Evolutionary conservation across 1,139 yeast species (phyloP).

Genomic region (Kodamaea ohmeri): DNA sequence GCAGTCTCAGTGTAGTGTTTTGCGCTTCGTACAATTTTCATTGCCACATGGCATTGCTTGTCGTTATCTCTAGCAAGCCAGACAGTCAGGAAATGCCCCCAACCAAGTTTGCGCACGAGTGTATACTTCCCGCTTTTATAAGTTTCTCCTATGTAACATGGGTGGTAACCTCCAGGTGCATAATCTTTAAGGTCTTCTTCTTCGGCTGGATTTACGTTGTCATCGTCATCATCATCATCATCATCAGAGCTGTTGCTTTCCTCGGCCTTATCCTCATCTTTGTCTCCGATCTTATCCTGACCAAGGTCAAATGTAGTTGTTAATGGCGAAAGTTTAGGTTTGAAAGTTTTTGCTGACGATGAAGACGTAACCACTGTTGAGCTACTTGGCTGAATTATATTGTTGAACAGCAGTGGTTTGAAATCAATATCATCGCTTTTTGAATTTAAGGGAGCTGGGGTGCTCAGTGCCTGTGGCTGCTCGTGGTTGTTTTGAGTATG

Average conservation of each 20-base stretch:
- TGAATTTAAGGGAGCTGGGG: neutral
- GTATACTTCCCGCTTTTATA: conserved; percentile 37
- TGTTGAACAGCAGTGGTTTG: conserved; percentile 14
- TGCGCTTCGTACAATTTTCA: conserved; percentile 42
- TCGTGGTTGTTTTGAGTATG: conserved; percentile 1
- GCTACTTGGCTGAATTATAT: conserved; percentile 16
- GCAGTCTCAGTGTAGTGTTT: conserved; percentile 43
- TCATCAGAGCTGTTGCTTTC: conserved; percentile 20
- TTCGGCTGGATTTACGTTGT: conserved; percentile 38
- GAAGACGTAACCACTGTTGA: conserved; percentile 20
- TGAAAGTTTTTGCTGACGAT: conserved; percentile 30
- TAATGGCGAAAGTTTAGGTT: conserved; percentile 39
- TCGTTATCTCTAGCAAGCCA: conserved; percentile 46
- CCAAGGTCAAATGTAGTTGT: conserved; percentile 29
- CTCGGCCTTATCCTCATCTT: neutral
- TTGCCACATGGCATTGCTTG: conserved; percentile 39
- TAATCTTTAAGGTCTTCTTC: conserved; percentile 41
- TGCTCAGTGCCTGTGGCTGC: neutral
- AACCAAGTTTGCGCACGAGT: conserved; percentile 41
- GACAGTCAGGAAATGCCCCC: conserved; percentile 54
- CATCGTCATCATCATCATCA: conserved; percentile 32
- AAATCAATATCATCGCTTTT: conserved; percentile 5
- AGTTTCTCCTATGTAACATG: conserved; percentile 38
- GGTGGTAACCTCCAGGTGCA: conserved; percentile 43
- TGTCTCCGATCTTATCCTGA: conserved; percentile 3